Percentiles rank a stretch among this genome's conserved stretches.
Evolutionary conservation across 2,329 filamentous ascomycete genomes (phyloP).

Genomic region (Cladosporium halotolerans): DNA sequence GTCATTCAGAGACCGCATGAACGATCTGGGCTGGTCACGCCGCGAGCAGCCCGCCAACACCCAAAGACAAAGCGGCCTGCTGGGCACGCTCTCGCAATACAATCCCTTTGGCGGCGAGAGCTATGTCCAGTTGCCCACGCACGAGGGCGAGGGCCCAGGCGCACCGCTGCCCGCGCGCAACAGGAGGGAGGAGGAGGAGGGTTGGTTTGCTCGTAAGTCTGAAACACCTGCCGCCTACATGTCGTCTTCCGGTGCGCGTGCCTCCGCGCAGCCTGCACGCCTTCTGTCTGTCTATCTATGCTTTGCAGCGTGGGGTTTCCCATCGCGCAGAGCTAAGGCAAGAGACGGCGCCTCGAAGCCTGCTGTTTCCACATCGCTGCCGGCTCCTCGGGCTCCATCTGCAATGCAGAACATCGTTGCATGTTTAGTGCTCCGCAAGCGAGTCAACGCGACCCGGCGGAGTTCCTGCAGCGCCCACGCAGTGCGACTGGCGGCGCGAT

Average conservation of each 20-base stretch:
- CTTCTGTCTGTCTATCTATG: neutral
- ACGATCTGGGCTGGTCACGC: constrained; percentile 89
- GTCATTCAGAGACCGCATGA: constrained; percentile 90
- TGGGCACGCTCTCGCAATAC: constrained; percentile 73
- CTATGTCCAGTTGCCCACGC: constrained; percentile 85
- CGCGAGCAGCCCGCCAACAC: constrained; percentile 65
- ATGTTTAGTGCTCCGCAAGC: constrained; percentile 11
- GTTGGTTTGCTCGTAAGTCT: constrained; percentile 88
- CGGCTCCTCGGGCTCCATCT: constrained; percentile 19
- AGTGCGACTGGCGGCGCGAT: constrained; percentile 4
- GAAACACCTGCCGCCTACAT: constrained; percentile 9
- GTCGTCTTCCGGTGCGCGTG: constrained; percentile 5
- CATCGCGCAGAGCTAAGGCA: neutral
- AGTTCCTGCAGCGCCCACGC: constrained; percentile 11
- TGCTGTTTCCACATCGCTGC: constrained; percentile 12
- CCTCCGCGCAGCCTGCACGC: neutral
- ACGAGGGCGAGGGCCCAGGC: constrained; percentile 65
- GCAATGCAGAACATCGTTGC: constrained; percentile 28
- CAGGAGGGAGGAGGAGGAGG: constrained; percentile 89
- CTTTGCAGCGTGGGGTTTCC: constrained; percentile 8
- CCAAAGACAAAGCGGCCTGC: constrained; percentile 46
- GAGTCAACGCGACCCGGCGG: constrained; percentile 7
- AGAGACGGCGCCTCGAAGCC: neutral
- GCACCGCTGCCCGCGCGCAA: constrained; percentile 79
- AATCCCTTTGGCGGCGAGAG: constrained; percentile 84